These are phyloP conservation scores for Lactifluus pinguis DNA, from an alignment of 768 basidiomycete genomes.

Conservation along the genomic window DNA sequence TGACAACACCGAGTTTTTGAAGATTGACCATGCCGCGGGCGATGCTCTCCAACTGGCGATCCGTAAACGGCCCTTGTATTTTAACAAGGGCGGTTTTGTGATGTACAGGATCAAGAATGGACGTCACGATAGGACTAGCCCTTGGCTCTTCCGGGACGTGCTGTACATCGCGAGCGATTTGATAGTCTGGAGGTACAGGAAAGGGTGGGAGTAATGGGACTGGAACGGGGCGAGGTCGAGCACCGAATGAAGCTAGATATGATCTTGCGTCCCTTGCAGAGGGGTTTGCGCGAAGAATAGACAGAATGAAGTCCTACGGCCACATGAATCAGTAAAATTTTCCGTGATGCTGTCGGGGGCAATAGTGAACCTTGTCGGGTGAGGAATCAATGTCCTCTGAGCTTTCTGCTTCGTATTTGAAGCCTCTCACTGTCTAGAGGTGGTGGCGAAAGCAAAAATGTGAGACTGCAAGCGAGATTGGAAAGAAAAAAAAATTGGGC, in stretches of 20 bases:
- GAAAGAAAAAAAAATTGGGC: not conserved
- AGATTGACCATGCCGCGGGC: constrained; percentile 90
- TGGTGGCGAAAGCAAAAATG: not conserved
- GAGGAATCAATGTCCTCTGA: constrained; percentile 8
- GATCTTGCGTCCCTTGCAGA: constrained; percentile 84
- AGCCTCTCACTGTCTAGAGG: constrained; percentile 14
- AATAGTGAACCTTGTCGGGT: constrained; percentile 1
- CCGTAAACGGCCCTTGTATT: constrained; percentile 90
- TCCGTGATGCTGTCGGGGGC: not conserved
- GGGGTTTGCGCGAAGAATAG: constrained; percentile 87
- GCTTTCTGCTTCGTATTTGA: constrained; percentile 9
- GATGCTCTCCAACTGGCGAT: constrained; percentile 89
- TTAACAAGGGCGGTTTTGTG: constrained; percentile 92
- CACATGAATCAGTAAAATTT: constrained; percentile 10
- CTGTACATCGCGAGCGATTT: constrained; percentile 25
- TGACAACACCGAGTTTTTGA: constrained; percentile 90
- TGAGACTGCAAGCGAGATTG: not conserved
- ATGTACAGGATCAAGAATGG: constrained; percentile 77
- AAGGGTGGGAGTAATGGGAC: constrained; percentile 22
- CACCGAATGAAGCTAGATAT: constrained; percentile 87
- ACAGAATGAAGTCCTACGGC: constrained; percentile 87
- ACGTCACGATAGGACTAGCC: constrained; percentile 50
- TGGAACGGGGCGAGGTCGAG: constrained; percentile 33
- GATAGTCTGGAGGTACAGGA: constrained; percentile 24
- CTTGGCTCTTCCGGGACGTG: constrained; percentile 26